Evolutionary conservation across 164 flowering plant genomes (phyloP).

Genomic region (Piper longum): DNA sequence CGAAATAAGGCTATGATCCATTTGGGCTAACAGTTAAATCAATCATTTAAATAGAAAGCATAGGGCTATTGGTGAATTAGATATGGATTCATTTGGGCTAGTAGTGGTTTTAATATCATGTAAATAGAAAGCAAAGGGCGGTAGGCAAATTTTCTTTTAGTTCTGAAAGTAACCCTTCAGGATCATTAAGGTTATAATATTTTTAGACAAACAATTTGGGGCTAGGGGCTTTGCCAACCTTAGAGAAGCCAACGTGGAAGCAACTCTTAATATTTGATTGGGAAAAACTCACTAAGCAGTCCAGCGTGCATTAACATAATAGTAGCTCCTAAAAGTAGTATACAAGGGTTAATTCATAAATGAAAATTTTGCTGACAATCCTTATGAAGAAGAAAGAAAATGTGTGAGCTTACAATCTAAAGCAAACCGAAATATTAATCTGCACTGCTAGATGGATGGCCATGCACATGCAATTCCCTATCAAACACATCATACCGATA

Average conservation of each 20-base stretch:
- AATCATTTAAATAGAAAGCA: too few relatives aligned
- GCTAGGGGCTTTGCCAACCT: not conserved
- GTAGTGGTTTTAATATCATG: too few relatives aligned
- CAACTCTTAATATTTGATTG: too few relatives aligned
- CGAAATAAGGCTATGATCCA: too few relatives aligned
- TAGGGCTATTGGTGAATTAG: too few relatives aligned
- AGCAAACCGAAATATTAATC: constrained; percentile 21
- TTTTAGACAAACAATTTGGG: not conserved
- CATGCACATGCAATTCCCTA: constrained; percentile 96
- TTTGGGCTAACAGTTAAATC: too few relatives aligned
- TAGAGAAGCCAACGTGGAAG: not conserved
- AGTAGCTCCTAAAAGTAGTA: not conserved
- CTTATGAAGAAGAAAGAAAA: not conserved
- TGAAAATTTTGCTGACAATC: not conserved
- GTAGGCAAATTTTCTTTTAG: too few relatives aligned
- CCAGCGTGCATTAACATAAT: not conserved
- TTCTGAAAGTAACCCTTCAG: too few relatives aligned
- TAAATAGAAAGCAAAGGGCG: too few relatives aligned
- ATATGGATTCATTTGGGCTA: too few relatives aligned
- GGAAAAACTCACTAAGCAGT: not conserved
- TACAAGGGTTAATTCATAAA: not conserved
- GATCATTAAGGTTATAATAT: too few relatives aligned
- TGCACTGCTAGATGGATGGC: constrained; percentile 79
- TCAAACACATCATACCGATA: constrained; percentile 72
- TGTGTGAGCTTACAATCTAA: not conserved